Base-by-base conservation (phyloP, 805 yeast genomes). In the Candida gorgasii region DNA sequence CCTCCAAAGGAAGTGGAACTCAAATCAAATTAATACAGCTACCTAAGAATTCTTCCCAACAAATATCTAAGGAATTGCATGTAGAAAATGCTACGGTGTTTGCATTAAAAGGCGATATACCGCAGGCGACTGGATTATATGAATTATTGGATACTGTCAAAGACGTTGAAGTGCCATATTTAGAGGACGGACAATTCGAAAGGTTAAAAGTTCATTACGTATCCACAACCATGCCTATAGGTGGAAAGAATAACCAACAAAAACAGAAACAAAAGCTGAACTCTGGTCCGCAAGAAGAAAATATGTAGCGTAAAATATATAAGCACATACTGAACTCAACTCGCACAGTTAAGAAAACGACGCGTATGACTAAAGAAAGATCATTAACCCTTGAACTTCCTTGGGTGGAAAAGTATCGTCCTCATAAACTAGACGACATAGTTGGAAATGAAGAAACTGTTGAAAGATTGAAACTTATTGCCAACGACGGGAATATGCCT, bases 361-460 rank as follows among this genome's bases (percentile, higher is more conserved):
- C 28, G 27, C 27, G 36, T 20, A 48, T 49, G 48, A 42, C 46
- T 12, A 42, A 39, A 38, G 46, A 44, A 19, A 20, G 29, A 1
- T 35, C 44, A 12, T 36, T 49, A 9, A 48, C 53, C 19, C 45
- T 59, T 29, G 74, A 70, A 43, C 65, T 70, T 31, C 76, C 76
- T 12, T 70, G 76, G 76, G 98, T 93, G n/a, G 99, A 93, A 57
- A 93, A 93, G 59, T 93, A 93, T 60, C 80, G 99, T 47, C 99
- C 99, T 0, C 71, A 76, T 28, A 62, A 72, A 14, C 69, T 93
- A 20, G 78, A 80, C 36, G 98, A 93, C 55, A 84, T 93, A 18
- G 98, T 92, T 8, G 99, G 99, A 8, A 93, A 93, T 55, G 83
- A 78, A 43, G 98, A 90, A 47, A 92, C 98, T 3, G 76, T 93